These are phyloP conservation scores for Starmerella gropengiesseri DNA, from an alignment of 805 yeast genomes.

Conservation along the genomic window DNA sequence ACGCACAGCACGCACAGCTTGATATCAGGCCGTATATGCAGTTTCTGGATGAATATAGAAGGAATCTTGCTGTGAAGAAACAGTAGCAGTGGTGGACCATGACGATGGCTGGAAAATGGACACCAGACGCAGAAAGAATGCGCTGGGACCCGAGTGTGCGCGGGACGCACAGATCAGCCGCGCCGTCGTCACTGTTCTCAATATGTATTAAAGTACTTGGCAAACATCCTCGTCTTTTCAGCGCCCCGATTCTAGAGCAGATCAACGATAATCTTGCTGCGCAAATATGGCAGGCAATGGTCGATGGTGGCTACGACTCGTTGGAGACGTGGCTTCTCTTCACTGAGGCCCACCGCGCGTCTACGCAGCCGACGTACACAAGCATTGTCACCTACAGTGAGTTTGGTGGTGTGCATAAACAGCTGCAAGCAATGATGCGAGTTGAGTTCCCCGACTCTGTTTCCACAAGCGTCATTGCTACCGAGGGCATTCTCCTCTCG, in stretches of 20 bases:
- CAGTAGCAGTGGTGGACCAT: too few species aligned
- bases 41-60: neutral
- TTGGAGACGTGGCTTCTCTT: constrained; percentile 15
- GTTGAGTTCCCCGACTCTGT: neutral
- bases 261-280: neutral
- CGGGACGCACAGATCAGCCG: neutral
- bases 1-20: constrained; percentile 7
- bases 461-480: neutral
- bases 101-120: constrained; percentile 9
- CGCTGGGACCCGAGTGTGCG: constrained; percentile 8
- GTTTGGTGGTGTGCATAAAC: neutral
- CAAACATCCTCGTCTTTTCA: constrained; percentile 1
- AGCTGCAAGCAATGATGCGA: constrained; percentile 3
- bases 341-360: neutral
- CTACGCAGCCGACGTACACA: neutral
- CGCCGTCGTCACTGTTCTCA: constrained; percentile 4
- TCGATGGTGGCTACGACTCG: constrained; percentile 7
- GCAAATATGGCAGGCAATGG: constrained; percentile 9
- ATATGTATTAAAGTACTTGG: constrained; percentile 4
- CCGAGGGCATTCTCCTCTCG: neutral
- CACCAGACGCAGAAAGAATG: constrained; percentile 11
- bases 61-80: too few species aligned
- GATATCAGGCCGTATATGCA: constrained; percentile 8
- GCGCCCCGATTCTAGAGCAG: neutral
- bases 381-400: neutral